Evolutionary conservation across 1,284 basidiomycete genomes (phyloP), one percentile per base, ranked within the genome.

Genomic region (Chalciporus sp.): DNA sequence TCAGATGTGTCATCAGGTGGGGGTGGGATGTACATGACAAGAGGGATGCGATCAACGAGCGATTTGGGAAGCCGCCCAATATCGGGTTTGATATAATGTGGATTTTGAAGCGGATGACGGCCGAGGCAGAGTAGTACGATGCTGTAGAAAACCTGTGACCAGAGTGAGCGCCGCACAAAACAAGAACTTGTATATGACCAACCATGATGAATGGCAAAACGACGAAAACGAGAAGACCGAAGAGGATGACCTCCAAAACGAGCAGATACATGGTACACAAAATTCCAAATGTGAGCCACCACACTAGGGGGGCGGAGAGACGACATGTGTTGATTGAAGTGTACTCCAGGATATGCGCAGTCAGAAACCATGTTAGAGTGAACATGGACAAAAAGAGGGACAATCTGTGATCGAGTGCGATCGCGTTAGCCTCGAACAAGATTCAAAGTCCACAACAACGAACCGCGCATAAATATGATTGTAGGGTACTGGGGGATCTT

Each of bases 221-320:
- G 54, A 92, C 78, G 67, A 92, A 88, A 27, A 92, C 83, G 14
- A 90, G 73, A 54, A 92, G 72, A 19, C 85, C 86, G 14, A 92
- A 78, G 5, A 89, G 60, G 53, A 90, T 69, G 45, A 92, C 83
- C 68, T 92, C 89, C 41, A 89, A 72, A 19, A 86, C 79, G 75
- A 86, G 83, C 49, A 91, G 63, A 65, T 92, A 92, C 72, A 89
- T 84, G 47, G 88, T 81, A 70, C 86, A 85, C n/a, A 92, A 72
- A 58, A 92, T 83, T 35, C 81, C 84, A 67, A 92, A 91, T 33
- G 81, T 83, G 40, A 91, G 78, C 87, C 88, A 92, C 90, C 90
- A 92, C 31, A 92, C 72, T 61, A 91, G 86, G 6, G 90, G 90
- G 8, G 89, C 81, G 0, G 84, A 76, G 55, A 76, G 70, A 19